phyloP scores from a whole-genome alignment of 352 stramenopile species.

The Elongisporangium anandrum region DNA sequence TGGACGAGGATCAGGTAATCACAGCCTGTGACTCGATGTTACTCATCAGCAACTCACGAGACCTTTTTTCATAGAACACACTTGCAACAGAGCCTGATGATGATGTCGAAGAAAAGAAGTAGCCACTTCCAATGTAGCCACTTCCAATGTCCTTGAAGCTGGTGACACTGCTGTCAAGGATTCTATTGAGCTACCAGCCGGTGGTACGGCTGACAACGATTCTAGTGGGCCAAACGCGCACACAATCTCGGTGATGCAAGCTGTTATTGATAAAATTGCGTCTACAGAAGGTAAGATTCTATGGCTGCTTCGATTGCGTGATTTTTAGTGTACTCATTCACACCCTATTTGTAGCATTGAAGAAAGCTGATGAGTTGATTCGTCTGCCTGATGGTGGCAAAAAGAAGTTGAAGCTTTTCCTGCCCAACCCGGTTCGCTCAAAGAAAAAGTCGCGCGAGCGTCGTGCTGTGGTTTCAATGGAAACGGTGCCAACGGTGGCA shows the following conservation, averaged over 20 bases:
- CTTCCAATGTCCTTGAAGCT: not conserved
- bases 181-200: not conserved
- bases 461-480: not conserved
- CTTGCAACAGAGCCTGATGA: not conserved
- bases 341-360: not conserved
- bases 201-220: not conserved
- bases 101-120: not conserved
- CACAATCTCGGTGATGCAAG: not conserved
- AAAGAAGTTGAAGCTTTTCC: not conserved
- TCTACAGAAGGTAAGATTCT: not conserved
- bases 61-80: not conserved
- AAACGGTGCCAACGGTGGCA: not conserved
- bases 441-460: not conserved
- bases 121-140: not conserved
- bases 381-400: not conserved
- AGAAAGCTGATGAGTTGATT: not conserved
- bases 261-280: not conserved
- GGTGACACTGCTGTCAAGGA: not conserved
- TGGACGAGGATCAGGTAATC: not conserved
- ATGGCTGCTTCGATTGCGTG: not conserved
- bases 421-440: not conserved
- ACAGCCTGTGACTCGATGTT: not conserved
- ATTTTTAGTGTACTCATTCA: not conserved
- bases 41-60: not conserved
- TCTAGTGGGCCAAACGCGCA: not conserved